Percentiles rank a stretch among this genome's conserved stretches.
These are phyloP conservation scores for Casuarina glauca DNA, from an alignment of 306 rosid genomes.

Conservation along the genomic window DNA sequence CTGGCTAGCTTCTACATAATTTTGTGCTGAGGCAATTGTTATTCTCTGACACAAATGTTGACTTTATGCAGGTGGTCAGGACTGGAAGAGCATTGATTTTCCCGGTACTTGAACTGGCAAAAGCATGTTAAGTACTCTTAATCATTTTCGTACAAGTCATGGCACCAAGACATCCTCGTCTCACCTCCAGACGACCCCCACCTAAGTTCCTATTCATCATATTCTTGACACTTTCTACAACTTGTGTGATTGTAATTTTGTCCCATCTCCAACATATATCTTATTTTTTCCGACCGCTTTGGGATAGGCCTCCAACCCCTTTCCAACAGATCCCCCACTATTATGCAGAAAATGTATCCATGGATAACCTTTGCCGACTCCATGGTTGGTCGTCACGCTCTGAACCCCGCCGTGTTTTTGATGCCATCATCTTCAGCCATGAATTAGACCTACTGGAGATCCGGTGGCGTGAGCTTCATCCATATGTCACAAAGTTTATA, in stretches of 20 bases:
- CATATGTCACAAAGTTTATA: slow-evolving; percentile 71
- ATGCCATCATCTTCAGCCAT: slow-evolving; percentile 84
- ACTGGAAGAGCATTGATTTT: slow-evolving; percentile 32
- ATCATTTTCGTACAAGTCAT: slow-evolving; percentile 34
- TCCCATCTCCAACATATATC: slow-evolving; percentile 52
- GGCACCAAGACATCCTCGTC: slow-evolving; percentile 43
- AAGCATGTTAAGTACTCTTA: slow-evolving; percentile 30
- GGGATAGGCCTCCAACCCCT: slow-evolving; percentile 79
- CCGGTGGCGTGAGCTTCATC: slow-evolving; percentile 80
- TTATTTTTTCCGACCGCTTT: slow-evolving; percentile 85
- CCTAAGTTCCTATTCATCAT: slow-evolving; percentile 44
- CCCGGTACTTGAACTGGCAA: slow-evolving; percentile 31
- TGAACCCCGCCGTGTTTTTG: slow-evolving; percentile 65
- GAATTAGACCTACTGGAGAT: slow-evolving; percentile 88
- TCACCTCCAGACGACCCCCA: slow-evolving; percentile 35
- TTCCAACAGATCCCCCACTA: slow-evolving; percentile 69
- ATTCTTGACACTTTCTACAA: slow-evolving; percentile 43
- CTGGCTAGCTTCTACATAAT: neutral
- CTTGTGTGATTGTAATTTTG: slow-evolving; percentile 46
- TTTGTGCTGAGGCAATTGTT: neutral
- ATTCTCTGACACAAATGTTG: slow-evolving; percentile 24
- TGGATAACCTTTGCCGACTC: slow-evolving; percentile 76
- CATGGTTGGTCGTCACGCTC: slow-evolving; percentile 82
- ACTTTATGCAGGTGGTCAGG: slow-evolving; percentile 47
- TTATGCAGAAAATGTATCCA: slow-evolving; percentile 84